phyloP scores from a whole-genome alignment of 2,329 filamentous ascomycete species.

The Fusarium buharicum region DNA sequence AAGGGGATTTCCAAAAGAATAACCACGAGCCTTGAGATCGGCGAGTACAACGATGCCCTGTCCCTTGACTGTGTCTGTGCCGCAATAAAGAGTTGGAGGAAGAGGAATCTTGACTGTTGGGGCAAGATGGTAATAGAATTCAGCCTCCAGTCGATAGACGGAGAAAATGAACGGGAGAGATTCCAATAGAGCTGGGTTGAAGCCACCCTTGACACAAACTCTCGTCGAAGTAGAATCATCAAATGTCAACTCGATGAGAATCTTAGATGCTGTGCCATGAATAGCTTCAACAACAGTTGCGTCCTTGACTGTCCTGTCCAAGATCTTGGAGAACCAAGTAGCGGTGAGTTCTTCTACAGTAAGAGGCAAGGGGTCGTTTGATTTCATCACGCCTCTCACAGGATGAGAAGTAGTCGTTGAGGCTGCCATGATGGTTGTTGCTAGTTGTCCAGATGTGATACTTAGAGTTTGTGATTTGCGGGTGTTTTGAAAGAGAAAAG shows the following conservation, averaged over 20 bases:
- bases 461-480: not conserved
- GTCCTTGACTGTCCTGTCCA: not conserved
- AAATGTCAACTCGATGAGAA: not conserved
- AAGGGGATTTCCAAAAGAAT: slow-evolving; percentile 8
- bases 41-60: slow-evolving; percentile 14
- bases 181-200: not conserved
- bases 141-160: slow-evolving; percentile 2
- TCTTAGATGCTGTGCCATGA: slow-evolving; percentile 23
- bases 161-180: not conserved
- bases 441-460: not conserved
- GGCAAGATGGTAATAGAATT: slow-evolving; percentile 25
- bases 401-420: not conserved
- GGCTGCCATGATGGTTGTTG: not conserved
- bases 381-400: not conserved
- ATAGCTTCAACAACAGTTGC: not conserved
- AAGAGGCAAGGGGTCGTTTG: slow-evolving; percentile 1
- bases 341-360: not conserved
- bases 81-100: not conserved
- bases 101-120: slow-evolving; percentile 5
- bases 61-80: not conserved
- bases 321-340: slow-evolving; percentile 14
- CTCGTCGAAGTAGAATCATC: not conserved
- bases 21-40: slow-evolving; percentile 6
- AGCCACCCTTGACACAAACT: slow-evolving; percentile 23
- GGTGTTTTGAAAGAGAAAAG: no score